Evolutionary conservation across 1,139 yeast species (phyloP).

Genomic region (Wickerhamomyces sp.): DNA sequence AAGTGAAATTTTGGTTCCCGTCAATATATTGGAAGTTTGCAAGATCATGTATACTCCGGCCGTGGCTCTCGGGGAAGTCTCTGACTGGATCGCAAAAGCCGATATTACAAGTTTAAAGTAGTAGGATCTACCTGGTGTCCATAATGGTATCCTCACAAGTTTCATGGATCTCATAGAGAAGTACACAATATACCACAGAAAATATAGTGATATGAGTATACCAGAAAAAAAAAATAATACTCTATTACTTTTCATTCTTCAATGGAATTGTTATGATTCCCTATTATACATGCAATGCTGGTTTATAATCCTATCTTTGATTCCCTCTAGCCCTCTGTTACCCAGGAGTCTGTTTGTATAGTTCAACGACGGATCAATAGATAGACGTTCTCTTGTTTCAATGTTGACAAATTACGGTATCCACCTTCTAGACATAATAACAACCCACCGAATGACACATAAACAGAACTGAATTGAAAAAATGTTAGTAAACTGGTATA

Average conservation of each 20-base stretch:
- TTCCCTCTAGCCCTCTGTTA: background rate
- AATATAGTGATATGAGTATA: background rate
- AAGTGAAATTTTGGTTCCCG: no score
- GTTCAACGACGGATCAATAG: slow-evolving; percentile 64
- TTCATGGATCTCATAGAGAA: no score
- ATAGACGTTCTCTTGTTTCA: slow-evolving; percentile 93
- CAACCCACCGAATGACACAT: slow-evolving; percentile 93
- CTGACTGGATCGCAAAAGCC: no score
- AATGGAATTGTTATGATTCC: background rate
- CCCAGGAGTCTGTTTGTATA: background rate
- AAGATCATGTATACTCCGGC: no score
- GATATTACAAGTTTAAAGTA: no score
- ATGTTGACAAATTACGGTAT: slow-evolving; percentile 78
- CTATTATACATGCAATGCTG: background rate
- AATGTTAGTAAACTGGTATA: slow-evolving; percentile 2
- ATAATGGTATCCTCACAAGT: no score
- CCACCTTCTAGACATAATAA: slow-evolving; percentile 93
- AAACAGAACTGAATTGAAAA: slow-evolving; percentile 49
- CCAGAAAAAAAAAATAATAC: background rate
- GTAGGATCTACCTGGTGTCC: no score
- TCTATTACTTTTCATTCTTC: background rate
- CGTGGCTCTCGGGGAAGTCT: no score
- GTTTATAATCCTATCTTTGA: background rate
- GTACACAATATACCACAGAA: no score
- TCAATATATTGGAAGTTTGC: no score